These are phyloP conservation scores for Talaromyces funiculosus DNA, from an alignment of 2,329 filamentous ascomycete genomes.

Conservation along the genomic window DNA sequence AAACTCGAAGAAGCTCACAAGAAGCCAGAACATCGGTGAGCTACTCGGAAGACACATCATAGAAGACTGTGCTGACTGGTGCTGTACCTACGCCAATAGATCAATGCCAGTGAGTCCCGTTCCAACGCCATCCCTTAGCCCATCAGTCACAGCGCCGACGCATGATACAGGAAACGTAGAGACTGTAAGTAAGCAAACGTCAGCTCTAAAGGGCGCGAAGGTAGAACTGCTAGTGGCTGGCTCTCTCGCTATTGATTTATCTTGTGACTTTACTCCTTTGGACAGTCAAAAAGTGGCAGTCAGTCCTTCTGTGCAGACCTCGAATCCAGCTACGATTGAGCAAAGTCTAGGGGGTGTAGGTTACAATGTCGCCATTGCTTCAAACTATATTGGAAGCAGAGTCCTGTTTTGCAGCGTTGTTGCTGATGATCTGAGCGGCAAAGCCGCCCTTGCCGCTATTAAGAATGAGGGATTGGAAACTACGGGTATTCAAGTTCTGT, in stretches of 20 bases:
- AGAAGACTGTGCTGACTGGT: conserved; percentile 30
- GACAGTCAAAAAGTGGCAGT: conserved; percentile 28
- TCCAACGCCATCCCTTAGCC: conserved; percentile 19
- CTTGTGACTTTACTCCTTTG: conserved; percentile 66
- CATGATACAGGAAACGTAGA: conserved; percentile 5
- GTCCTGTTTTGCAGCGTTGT: conserved; percentile 76
- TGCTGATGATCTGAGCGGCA: conserved; percentile 72
- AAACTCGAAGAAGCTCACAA: conserved; percentile 45
- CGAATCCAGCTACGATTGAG: conserved; percentile 74
- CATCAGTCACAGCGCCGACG: conserved; percentile 19
- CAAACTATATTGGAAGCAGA: conserved; percentile 60
- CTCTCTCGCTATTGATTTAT: conserved; percentile 81
- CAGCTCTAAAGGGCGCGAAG: conserved; percentile 16
- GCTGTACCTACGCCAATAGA: conserved; percentile 28
- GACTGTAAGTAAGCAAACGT: not conserved
- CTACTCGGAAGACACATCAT: conserved; percentile 21
- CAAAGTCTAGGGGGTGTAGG: conserved; percentile 88
- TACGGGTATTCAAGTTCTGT: conserved; percentile 56
- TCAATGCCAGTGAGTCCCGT: conserved; percentile 29
- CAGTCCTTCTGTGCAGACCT: conserved; percentile 59
- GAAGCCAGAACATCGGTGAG: conserved; percentile 34
- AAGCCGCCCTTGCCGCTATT: conserved; percentile 64
- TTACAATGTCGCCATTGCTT: conserved; percentile 82
- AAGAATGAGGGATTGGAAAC: conserved; percentile 56
- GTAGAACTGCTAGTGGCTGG: conserved; percentile 79